Conservation (phyloP, 148 eudicot species). For the Rhododendron simsii region DNA sequence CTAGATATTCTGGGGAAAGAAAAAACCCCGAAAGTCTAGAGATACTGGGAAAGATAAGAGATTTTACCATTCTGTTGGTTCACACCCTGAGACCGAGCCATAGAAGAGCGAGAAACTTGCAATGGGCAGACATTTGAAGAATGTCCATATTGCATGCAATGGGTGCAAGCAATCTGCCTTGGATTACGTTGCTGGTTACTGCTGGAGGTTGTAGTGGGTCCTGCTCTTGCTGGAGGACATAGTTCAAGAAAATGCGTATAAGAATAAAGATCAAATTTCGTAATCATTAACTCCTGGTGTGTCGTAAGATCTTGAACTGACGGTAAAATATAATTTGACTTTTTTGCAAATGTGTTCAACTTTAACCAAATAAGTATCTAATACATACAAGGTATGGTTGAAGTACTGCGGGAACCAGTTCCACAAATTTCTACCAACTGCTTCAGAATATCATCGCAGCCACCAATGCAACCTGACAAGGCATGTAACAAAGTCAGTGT, state of each 20-base stretch:
- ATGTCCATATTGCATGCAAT: slow-evolving; percentile 67
- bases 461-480: slow-evolving; percentile 80
- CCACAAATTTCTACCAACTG: slow-evolving; percentile 85
- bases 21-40: not conserved
- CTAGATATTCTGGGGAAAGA: not conserved
- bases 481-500: not conserved
- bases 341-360: not conserved
- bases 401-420: slow-evolving; percentile 69
- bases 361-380: not conserved
- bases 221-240: slow-evolving; percentile 47
- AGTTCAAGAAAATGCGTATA: not conserved
- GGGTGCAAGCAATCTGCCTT: slow-evolving; percentile 39
- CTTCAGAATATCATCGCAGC: slow-evolving; percentile 78
- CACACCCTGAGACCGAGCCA: slow-evolving; percentile 42
- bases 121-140: slow-evolving; percentile 57
- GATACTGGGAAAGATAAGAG: not conserved
- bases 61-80: slow-evolving; percentile 42
- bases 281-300: not conserved
- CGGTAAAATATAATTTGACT: not conserved
- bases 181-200: slow-evolving; percentile 40
- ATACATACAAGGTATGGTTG: slow-evolving; percentile 51
- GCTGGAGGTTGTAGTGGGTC: slow-evolving; percentile 37
- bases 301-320: not conserved
- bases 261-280: not conserved
- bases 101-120: slow-evolving; percentile 43